phyloP scores from a whole-genome alignment of 2,329 filamentous ascomycete species.

The Apiospora saccharicola region DNA sequence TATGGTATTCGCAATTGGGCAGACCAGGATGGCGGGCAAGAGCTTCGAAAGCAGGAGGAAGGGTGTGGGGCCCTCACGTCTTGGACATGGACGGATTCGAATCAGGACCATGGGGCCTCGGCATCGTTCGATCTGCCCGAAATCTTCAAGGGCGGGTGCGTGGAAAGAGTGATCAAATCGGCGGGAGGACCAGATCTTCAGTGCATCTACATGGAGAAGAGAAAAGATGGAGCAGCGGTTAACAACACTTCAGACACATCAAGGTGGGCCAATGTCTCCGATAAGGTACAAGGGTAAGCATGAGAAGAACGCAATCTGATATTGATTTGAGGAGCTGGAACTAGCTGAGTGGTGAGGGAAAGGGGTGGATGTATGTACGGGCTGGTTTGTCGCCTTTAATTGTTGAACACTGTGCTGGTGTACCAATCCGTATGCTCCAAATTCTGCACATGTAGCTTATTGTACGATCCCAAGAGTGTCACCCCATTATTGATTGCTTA shows the following conservation, averaged over 20 bases:
- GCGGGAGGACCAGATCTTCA: neutral
- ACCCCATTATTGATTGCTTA: constrained; percentile 27
- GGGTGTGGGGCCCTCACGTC: neutral
- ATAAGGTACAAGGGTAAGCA: no score
- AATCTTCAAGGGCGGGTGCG: constrained; percentile 17
- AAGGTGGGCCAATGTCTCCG: no score
- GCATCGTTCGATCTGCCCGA: constrained; percentile 7
- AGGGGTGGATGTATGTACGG: no score
- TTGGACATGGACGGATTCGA: neutral
- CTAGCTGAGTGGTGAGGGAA: no score
- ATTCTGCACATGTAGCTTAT: constrained; percentile 20
- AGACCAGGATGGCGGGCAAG: no score
- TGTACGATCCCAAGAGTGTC: constrained; percentile 27
- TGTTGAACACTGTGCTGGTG: neutral
- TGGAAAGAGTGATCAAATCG: constrained; percentile 3
- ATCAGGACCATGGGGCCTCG: neutral
- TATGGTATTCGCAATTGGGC: neutral
- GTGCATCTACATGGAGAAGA: neutral
- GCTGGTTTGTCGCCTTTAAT: neutral
- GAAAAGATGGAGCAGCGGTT: no score
- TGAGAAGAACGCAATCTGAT: no score
- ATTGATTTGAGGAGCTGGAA: no score
- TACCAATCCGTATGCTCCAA: neutral
- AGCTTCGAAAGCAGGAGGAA: neutral
- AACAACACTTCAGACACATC: no score